A percentile compares a stretch with the other conserved stretches of the same genome.
These are phyloP conservation scores for Candida koratica DNA, from an alignment of 805 yeast genomes.

Conservation along the genomic window DNA sequence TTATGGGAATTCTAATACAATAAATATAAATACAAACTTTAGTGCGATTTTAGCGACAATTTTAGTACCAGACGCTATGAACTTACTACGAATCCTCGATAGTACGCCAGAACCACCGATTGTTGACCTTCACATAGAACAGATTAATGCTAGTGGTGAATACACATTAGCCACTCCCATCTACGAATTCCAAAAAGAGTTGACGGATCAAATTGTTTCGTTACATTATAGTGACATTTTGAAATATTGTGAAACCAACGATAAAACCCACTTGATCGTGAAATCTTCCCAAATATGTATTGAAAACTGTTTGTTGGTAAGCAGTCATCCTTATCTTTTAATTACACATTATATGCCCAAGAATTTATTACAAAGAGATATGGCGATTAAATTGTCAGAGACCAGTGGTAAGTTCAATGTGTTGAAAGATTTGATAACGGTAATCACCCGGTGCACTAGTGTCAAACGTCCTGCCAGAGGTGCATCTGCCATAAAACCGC, in stretches of 20 bases:
- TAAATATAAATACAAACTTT: too few relatives aligned
- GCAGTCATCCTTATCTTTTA: conserved; percentile 84
- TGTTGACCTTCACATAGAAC: conserved; percentile 50
- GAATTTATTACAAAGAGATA: conserved; percentile 64
- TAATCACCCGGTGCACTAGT: conserved; percentile 18
- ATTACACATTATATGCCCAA: conserved; percentile 86
- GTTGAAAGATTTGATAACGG: conserved; percentile 57
- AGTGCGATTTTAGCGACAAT: conserved; percentile 1
- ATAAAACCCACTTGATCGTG: conserved; percentile 50
- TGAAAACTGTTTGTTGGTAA: conserved; percentile 70
- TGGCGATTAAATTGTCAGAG: conserved; percentile 64
- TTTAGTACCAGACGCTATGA: conserved; percentile 49
- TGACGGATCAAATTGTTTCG: conserved; percentile 88
- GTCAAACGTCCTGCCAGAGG: neutral
- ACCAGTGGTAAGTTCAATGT: conserved; percentile 83
- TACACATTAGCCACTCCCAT: conserved; percentile 79
- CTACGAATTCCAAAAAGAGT: conserved; percentile 80
- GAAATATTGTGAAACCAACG: conserved; percentile 70
- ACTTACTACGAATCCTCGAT: conserved; percentile 69
- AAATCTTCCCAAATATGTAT: conserved; percentile 75
- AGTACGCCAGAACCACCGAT: conserved; percentile 82
- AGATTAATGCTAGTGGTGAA: conserved; percentile 50
- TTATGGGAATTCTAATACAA: conserved; percentile 41
- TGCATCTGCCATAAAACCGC: conserved; percentile 10
- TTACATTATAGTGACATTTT: conserved; percentile 87